phyloP scores from a whole-genome alignment of 257 asterid species.

The Nicotiana noctiflora region DNA sequence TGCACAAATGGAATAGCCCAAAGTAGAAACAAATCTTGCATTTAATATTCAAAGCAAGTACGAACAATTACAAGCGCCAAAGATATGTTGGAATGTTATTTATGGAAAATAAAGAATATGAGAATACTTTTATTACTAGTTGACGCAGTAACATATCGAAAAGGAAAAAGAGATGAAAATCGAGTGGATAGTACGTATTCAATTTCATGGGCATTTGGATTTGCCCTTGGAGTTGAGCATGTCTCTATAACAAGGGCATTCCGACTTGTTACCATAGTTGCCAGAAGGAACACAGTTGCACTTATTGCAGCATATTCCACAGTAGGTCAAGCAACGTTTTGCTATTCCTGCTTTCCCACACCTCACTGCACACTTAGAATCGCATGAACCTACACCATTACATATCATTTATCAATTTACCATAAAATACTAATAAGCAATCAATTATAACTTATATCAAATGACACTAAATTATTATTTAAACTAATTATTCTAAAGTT shows the following conservation, averaged over 20 bases:
- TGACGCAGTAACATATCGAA: not conserved
- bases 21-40: too few species aligned
- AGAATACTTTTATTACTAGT: too few species aligned
- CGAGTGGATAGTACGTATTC: not conserved
- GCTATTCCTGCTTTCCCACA: slow-evolving; percentile 29
- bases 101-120: too few species aligned
- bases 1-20: too few species aligned
- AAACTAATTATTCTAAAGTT: too few species aligned
- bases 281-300: slow-evolving; percentile 47
- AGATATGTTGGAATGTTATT: too few species aligned
- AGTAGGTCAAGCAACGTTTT: slow-evolving; percentile 35
- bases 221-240: slow-evolving; percentile 35
- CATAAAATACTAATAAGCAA: not conserved
- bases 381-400: slow-evolving; percentile 19
- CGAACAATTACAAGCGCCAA: too few species aligned
- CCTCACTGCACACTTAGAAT: slow-evolving; percentile 24
- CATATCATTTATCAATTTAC: not conserved
- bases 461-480: too few species aligned
- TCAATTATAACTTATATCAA: not conserved
- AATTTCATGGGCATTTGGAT: slow-evolving; percentile 34
- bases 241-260: slow-evolving; percentile 42
- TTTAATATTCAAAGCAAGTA: too few species aligned
- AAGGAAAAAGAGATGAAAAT: not conserved
- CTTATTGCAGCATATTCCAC: slow-evolving; percentile 31
- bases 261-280: slow-evolving; percentile 36